Evolutionary conservation across 1,284 basidiomycete genomes (phyloP), one percentile per base, ranked within the genome.

Genomic region (Mycena sp.): DNA sequence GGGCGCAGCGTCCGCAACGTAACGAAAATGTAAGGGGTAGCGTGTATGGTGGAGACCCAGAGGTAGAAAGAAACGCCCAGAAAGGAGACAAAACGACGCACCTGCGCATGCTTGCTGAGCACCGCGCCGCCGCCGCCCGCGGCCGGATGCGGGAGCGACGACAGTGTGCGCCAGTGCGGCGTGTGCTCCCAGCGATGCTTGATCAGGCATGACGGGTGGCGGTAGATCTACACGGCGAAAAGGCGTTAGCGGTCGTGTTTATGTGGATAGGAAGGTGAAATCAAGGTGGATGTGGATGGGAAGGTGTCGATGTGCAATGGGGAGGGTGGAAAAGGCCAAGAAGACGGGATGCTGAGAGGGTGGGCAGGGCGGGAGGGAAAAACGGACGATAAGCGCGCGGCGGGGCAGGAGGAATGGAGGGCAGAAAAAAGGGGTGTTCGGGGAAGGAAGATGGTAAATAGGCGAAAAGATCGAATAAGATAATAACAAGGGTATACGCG

Each of bases 181-280:
- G 93, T 95, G 73, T 99, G 96, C 76, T 99, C 96, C 96, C 96
- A 98, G 38, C 96, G 91, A 74, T 98, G 96, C 79, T 98, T 98
- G 80, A 96, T 93, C 52, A 98, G 83, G 77, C 96, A 98, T 21
- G 92, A 94, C 4, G 95, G 96, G 75, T 98, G 96, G 50, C 95
- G 90, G 77, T 98, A 98, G 58, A 96, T 91, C 91, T 96, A 69
- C 16, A n/a, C n/a, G n/a, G 70, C 16, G 62, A 28, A 61, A 19
- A 45, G 14, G 2, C 12, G 51, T 64, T 25, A 67, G 56, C 46
- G 37, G 2, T n/a, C n/a, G n/a, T n/a, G n/a, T n/a, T n/a, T 17
- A n/a, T 17, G 16, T 7, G 32, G 38, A 37, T 6, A 29, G 11
- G 19, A 7, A 12, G 40, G n/a, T 28, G 38, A 26, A 30, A 19